Conservation (phyloP, 2,329 filamentous ascomycete species). For the Cercospora sp. region DNA sequence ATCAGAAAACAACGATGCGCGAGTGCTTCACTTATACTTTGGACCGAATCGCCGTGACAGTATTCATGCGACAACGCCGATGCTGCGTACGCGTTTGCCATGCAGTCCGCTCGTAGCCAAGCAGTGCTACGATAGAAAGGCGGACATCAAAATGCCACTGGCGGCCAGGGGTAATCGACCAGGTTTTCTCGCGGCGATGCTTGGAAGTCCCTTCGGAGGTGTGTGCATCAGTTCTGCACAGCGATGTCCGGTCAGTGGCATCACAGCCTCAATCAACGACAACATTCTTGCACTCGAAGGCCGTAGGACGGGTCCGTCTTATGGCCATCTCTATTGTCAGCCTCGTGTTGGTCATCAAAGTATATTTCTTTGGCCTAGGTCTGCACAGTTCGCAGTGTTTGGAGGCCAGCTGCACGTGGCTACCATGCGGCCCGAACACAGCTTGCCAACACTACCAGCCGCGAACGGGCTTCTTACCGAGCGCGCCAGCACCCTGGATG, state of each 20-base stretch:
- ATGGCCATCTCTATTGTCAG: not conserved
- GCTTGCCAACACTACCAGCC: not conserved
- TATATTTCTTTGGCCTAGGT: not conserved
- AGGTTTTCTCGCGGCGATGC: not conserved
- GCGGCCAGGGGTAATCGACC: not conserved
- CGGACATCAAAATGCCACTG: not conserved
- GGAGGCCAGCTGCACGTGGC: not conserved
- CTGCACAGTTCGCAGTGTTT: not conserved
- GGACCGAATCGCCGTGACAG: not conserved
- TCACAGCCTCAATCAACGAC: not conserved
- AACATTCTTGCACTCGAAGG: not conserved
- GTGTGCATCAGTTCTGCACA: not conserved
- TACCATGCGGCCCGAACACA: not conserved
- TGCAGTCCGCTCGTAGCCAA: slow-evolving; percentile 5
- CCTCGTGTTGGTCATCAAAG: not conserved
- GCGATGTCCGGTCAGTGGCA: not conserved
- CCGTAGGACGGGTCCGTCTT: not conserved
- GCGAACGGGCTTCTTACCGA: not conserved
- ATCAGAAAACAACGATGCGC: not conserved
- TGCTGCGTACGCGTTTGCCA: not conserved
- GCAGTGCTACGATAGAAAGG: not conserved
- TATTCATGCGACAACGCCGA: not conserved
- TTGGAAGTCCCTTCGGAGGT: not conserved
- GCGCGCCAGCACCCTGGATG: not conserved
- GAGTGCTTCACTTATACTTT: slow-evolving; percentile 4